phyloP scores from a whole-genome alignment of 2,329 filamentous ascomycete species.

The Nectriaceae sp. region DNA sequence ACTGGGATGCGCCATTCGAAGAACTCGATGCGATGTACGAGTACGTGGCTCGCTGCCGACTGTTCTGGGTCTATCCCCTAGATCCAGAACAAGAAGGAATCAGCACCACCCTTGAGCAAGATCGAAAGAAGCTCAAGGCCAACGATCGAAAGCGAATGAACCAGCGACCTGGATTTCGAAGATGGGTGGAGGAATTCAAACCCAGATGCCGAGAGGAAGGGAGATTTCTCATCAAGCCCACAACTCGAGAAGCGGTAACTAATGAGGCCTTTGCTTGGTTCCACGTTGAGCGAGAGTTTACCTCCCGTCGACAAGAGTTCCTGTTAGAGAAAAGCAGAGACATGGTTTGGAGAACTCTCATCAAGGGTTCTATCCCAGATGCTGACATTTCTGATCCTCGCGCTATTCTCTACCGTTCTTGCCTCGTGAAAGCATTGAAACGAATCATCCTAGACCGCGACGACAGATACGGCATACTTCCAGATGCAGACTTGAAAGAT shows the following conservation, averaged over 20 bases:
- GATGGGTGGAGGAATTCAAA: slow-evolving; percentile 66
- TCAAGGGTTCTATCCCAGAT: slow-evolving; percentile 39
- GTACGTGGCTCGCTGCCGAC: slow-evolving; percentile 58
- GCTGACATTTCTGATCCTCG: slow-evolving; percentile 25
- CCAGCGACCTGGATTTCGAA: slow-evolving; percentile 57
- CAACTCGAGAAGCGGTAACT: slow-evolving; percentile 48
- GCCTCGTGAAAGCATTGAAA: slow-evolving; percentile 46
- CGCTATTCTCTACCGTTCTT: slow-evolving; percentile 34
- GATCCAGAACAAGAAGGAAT: slow-evolving; percentile 28
- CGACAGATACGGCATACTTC: slow-evolving; percentile 36
- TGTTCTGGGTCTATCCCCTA: slow-evolving; percentile 53
- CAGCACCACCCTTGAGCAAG: slow-evolving; percentile 18
- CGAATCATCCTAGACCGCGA: slow-evolving; percentile 51
- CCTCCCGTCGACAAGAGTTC: slow-evolving; percentile 43
- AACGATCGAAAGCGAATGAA: slow-evolving; percentile 60
- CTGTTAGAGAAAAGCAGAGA: slow-evolving; percentile 41
- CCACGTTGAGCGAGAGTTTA: slow-evolving; percentile 45
- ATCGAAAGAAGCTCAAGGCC: slow-evolving; percentile 43
- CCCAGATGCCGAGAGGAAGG: slow-evolving; percentile 48
- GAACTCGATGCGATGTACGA: slow-evolving; percentile 59
- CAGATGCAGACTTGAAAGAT: slow-evolving; percentile 31
- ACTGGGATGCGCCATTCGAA: slow-evolving; percentile 58
- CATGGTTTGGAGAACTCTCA: slow-evolving; percentile 47
- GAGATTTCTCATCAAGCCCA: slow-evolving; percentile 30
- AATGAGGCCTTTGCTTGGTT: slow-evolving; percentile 57